These are phyloP conservation scores for Chionographis japonica DNA, from an alignment of 106 monocot genomes.

Conservation along the genomic window DNA sequence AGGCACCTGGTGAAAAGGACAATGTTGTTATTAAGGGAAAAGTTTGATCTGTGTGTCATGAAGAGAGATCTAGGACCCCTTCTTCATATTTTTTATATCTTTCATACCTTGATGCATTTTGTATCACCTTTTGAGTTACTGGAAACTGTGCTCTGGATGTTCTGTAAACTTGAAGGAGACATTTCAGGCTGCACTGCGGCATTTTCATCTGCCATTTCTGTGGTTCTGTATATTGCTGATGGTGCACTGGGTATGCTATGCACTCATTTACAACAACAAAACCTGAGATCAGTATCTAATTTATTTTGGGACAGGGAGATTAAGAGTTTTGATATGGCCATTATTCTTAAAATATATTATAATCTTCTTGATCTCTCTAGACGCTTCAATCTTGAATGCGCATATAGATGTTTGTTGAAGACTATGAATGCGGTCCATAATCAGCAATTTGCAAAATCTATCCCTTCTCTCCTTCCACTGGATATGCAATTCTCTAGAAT, in stretches of 20 bases:
- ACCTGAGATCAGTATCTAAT: constrained; percentile 3
- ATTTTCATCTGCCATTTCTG: constrained; percentile 24
- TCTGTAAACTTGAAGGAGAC: constrained; percentile 34
- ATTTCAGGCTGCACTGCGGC: constrained; percentile 10
- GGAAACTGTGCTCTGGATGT: constrained; percentile 59
- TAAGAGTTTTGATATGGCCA: constrained; percentile 19
- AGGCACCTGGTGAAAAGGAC: constrained; percentile 34
- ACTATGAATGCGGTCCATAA: constrained; percentile 34
- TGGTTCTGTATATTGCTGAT: constrained; percentile 55
- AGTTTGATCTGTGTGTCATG: constrained; percentile 32
- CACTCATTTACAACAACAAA: constrained; percentile 18
- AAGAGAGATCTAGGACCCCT: constrained; percentile 27
- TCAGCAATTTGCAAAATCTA: constrained; percentile 20
- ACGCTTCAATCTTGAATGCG: constrained; percentile 37
- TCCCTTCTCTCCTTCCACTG: constrained; percentile 32
- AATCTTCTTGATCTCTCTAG: constrained; percentile 49
- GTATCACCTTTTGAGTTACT: constrained; percentile 71
- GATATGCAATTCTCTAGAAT: constrained; percentile 41
- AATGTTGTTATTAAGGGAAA: constrained; percentile 39
- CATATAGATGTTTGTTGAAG: constrained; percentile 58
- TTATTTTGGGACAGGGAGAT: constrained; percentile 22
- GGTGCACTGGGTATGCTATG: constrained; percentile 38
- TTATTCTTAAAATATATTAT: constrained; percentile 40
- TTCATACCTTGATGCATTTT: constrained; percentile 39
- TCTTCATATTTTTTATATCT: constrained; percentile 47